phyloP scores from a whole-genome alignment of 768 basidiomycete species.

The Nevesoporus exiguus region DNA sequence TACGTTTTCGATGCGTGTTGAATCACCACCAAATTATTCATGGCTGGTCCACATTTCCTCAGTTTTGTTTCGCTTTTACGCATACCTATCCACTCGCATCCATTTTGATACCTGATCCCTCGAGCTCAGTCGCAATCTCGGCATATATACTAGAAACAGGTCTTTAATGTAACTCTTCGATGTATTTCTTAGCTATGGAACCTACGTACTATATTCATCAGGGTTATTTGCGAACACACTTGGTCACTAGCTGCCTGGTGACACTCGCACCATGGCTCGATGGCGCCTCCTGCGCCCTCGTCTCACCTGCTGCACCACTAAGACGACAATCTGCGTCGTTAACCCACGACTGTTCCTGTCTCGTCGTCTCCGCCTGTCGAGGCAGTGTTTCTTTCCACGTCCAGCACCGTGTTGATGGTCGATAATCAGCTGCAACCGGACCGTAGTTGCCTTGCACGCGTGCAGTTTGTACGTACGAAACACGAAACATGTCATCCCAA shows the following conservation, averaged over 20 bases:
- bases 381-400: neutral
- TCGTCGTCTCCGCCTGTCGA: neutral
- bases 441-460: neutral
- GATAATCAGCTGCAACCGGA: neutral
- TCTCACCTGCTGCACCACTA: neutral
- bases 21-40: constrained; percentile 7
- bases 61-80: neutral
- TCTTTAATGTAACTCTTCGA: constrained; percentile 22
- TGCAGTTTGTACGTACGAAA: neutral
- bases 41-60: constrained; percentile 21
- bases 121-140: constrained; percentile 15
- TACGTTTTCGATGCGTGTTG: constrained; percentile 5
- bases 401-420: neutral
- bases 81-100: constrained; percentile 16
- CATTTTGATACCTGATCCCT: constrained; percentile 22
- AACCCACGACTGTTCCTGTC: neutral
- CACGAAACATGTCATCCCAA: neutral
- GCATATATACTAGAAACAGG: constrained; percentile 28
- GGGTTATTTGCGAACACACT: constrained; percentile 13
- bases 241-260: neutral
- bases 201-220: constrained; percentile 21
- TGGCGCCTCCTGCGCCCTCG: neutral
- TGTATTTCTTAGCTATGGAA: constrained; percentile 25
- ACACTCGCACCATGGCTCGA: neutral
- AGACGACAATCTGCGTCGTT: neutral